Evolutionary conservation across 2,329 filamentous ascomycete species (phyloP), one percentile per base, ranked within the genome.

Genomic region (Fusarium acutatum): DNA sequence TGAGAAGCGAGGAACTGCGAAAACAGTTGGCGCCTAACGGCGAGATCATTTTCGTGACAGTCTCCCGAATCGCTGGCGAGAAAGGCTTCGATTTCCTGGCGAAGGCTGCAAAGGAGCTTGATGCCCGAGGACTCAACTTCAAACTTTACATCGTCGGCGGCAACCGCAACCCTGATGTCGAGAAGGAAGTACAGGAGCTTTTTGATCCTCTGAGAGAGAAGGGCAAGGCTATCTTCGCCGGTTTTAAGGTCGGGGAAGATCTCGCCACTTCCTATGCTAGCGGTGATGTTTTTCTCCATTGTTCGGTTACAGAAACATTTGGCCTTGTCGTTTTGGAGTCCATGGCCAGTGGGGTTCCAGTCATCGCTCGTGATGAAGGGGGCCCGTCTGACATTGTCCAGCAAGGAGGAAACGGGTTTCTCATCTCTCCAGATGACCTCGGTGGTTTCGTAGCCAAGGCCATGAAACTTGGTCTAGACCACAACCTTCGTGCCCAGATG

Each of bases 71-170:
- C 30, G 91, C 91, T 0, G 90, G 90, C 4, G 92, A 93, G 78
- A 94, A 93, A 77, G 91, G 91, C 1, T 93, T 93, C 75, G 88
- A 89, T 50, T 93, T 93, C 75, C 83, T 93, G 30, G 88, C 91
- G 9, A 81, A 86, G 58, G 89, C 84, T 3, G 88, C 87, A 18
- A 82, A 82, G 44, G 84, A 85, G 65, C 82, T 93, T n/a, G 87
- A 88, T 44, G 83, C 84, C 17, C 84, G 85, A 17, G 87, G 87
- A 3, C 79, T 93, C 20, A 79, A 84, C 14, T 93, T 92, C 82
- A 91, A 88, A 77, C 85, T 93, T 8, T 84, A 92, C 71, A 87
- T 93, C 61, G 90, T 93, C 0, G 91, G 92, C 24, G 90, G 91
- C 7, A 93, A 93, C 81, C 86, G 88, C 61, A 93, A 92, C 76